Percentiles rank a stretch among this genome's conserved stretches.
phyloP scores from a whole-genome alignment of 176 grass and related monocot genomes.

The Carex pumila region DNA sequence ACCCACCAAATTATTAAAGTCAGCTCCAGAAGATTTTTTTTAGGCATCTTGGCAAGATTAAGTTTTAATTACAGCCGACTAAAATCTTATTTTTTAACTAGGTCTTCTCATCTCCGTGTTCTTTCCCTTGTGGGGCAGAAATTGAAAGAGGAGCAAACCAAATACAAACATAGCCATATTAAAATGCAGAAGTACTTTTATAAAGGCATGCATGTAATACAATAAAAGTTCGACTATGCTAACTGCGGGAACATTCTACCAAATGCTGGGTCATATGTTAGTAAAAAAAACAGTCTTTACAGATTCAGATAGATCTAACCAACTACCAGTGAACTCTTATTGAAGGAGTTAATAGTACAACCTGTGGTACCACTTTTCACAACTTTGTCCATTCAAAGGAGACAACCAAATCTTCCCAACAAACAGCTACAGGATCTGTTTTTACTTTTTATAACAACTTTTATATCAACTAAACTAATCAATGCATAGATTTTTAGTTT shows the following conservation, averaged over 20 bases:
- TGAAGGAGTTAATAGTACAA: constrained; percentile 1
- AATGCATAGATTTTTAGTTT: neutral
- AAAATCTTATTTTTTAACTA: neutral
- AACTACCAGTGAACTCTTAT: neutral
- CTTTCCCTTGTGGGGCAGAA: neutral
- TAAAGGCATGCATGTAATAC: neutral
- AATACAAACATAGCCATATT: neutral
- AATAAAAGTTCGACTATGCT: neutral
- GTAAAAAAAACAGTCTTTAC: neutral
- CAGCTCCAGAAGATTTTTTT: constrained; percentile 1
- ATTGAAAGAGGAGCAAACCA: neutral
- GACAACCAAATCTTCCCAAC: constrained; percentile 6
- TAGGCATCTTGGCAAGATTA: neutral
- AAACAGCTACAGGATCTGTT: neutral
- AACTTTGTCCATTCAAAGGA: neutral
- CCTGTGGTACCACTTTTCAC: neutral
- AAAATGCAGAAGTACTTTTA: neutral
- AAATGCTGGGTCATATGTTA: neutral
- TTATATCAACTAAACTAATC: neutral
- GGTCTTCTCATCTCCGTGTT: neutral
- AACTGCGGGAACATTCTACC: neutral
- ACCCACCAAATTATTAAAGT: neutral
- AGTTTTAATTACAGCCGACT: neutral
- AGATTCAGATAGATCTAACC: constrained; percentile 16
- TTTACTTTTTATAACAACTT: neutral